Evolutionary conservation across 805 yeast species (phyloP).

Genomic region (Lachancea kluyveri): DNA sequence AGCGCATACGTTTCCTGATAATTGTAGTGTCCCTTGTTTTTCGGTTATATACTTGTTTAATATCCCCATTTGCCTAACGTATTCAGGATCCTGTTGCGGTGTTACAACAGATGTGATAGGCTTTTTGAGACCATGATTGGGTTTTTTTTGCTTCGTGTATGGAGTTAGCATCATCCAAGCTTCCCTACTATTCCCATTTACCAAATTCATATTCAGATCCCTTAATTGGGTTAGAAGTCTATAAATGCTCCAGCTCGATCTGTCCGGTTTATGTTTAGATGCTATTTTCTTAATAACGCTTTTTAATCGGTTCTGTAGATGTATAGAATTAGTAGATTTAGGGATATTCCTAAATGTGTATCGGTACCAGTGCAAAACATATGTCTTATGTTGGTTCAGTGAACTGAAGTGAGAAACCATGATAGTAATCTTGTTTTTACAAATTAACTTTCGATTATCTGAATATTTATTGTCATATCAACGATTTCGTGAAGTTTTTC

Average conservation of each 20-base stretch:
- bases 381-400: conserved; percentile 22
- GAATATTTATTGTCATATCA: too few relatives aligned
- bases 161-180: conserved; percentile 10
- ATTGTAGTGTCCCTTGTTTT: conserved; percentile 8
- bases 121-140: conserved; percentile 2
- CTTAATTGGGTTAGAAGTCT: conserved; percentile 12
- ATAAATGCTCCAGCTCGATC: conserved; percentile 24
- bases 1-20: conserved; percentile 15
- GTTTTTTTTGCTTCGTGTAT: conserved; percentile 7
- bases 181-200: conserved; percentile 2
- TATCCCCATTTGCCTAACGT: conserved; percentile 12
- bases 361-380: conserved; percentile 28
- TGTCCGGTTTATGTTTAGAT: conserved; percentile 16
- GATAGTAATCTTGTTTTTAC: too few relatives aligned
- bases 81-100: conserved; percentile 7
- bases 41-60: conserved; percentile 15
- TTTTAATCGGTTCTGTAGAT: conserved; percentile 11
- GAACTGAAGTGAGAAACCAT: conserved; percentile 30
- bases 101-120: conserved; percentile 1
- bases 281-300: conserved; percentile 7
- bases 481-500: too few relatives aligned
- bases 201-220: conserved; percentile 12
- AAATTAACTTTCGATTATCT: too few relatives aligned
- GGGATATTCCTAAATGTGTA: conserved; percentile 24
- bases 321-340: conserved; percentile 12